Conservation (phyloP, 208 protist species). For the Acanthamoeba triangularis region DNA sequence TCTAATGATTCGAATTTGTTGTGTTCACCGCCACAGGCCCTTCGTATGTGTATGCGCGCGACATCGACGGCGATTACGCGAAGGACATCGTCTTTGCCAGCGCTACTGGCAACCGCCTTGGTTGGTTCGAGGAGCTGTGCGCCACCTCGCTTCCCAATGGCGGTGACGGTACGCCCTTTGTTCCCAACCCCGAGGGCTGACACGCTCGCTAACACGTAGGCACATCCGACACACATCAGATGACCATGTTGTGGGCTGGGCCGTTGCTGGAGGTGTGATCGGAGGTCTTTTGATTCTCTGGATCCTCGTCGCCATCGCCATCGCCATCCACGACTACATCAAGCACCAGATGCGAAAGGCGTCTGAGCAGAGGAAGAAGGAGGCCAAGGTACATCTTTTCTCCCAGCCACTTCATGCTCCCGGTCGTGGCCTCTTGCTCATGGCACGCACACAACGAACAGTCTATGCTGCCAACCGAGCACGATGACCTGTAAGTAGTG, state of each 20-base stretch:
- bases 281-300: constrained; percentile 28
- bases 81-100: constrained; percentile 37
- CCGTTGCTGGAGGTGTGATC: background rate
- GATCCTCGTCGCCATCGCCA: constrained; percentile 39
- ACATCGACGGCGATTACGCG: background rate
- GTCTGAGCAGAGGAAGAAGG: background rate
- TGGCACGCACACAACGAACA: background rate
- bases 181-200: no score
- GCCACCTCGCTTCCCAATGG: background rate
- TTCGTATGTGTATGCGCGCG: background rate
- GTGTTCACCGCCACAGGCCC: background rate
- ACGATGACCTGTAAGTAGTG: constrained; percentile 11
- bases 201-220: no score
- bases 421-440: no score
- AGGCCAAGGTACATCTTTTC: background rate
- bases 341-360: constrained; percentile 23
- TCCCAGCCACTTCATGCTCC: background rate
- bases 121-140: constrained; percentile 33
- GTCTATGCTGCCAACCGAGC: background rate
- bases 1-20: background rate
- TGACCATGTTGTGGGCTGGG: constrained; percentile 2
- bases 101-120: background rate
- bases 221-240: no score
- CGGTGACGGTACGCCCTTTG: constrained; percentile 19
- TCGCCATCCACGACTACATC: constrained; percentile 47